phyloP scores from a whole-genome alignment of 192 early-diverging fungal genomes.

The Haplosporangium gracile region DNA sequence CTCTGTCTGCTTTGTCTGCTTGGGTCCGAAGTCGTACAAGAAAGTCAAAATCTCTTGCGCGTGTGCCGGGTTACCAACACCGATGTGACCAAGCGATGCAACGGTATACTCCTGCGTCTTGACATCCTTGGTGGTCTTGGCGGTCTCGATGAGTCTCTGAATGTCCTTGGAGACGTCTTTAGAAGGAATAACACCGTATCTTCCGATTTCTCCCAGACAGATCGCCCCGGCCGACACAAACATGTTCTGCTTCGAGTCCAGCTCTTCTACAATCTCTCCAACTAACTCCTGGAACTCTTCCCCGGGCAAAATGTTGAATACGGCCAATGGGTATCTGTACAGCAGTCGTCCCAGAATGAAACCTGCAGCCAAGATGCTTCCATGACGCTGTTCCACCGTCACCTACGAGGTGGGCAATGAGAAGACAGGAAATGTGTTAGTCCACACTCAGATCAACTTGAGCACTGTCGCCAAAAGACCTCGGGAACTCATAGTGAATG shows the following conservation, averaged over 20 bases:
- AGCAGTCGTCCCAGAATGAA: conserved; percentile 72
- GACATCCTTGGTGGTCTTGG: conserved; percentile 75
- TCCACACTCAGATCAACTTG: background rate
- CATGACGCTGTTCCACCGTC: conserved; percentile 71
- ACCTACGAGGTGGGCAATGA: conserved; percentile 30
- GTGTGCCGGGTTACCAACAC: conserved; percentile 56
- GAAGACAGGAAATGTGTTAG: background rate
- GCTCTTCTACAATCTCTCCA: conserved; percentile 58
- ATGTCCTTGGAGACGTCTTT: conserved; percentile 27
- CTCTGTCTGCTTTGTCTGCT: conserved; percentile 83
- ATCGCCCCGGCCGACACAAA: conserved; percentile 72
- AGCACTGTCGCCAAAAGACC: conserved; percentile 17
- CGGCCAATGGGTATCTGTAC: conserved; percentile 66
- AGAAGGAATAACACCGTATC: conserved; percentile 67
- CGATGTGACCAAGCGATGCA: conserved; percentile 76
- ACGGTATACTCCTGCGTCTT: conserved; percentile 85
- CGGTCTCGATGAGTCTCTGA: conserved; percentile 62
- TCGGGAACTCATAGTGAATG: background rate
- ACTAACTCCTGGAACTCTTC: conserved; percentile 45
- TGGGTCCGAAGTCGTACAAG: conserved; percentile 68
- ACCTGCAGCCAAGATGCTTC: conserved; percentile 77
- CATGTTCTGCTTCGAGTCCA: conserved; percentile 66
- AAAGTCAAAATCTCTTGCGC: conserved; percentile 54
- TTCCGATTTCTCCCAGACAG: conserved; percentile 80
- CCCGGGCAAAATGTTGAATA: conserved; percentile 53